These are phyloP conservation scores for Pterulicium gracile DNA, from an alignment of 1,284 basidiomycete genomes.

Conservation along the genomic window DNA sequence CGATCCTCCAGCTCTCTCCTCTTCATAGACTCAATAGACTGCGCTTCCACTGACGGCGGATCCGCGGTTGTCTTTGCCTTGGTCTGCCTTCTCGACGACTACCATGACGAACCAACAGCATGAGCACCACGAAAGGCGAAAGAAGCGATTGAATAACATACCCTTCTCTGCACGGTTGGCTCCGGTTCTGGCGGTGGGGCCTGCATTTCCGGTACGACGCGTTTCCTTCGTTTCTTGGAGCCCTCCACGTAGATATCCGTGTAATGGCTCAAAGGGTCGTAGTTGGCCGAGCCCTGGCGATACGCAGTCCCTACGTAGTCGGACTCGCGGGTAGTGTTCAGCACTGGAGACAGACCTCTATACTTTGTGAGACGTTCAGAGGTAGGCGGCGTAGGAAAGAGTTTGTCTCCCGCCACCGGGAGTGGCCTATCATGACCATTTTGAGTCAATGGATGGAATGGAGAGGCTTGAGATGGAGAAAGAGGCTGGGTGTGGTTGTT, in stretches of 20 bases:
- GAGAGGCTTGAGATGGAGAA: not conserved
- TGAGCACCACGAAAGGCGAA: not conserved
- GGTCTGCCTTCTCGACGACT: conserved; percentile 16
- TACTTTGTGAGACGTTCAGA: not conserved
- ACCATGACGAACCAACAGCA: not conserved
- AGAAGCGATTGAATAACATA: conserved; percentile 1
- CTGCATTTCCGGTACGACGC: not conserved
- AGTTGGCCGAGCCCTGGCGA: not conserved
- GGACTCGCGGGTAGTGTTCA: not conserved
- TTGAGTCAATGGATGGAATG: too few relatives aligned
- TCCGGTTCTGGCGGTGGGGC: conserved; percentile 1
- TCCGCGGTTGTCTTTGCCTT: conserved; percentile 25
- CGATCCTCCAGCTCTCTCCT: conserved; percentile 32
- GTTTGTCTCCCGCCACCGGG: not conserved
- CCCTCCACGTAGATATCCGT: conserved; percentile 1
- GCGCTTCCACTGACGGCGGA: conserved; percentile 23
- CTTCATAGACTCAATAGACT: conserved; percentile 20
- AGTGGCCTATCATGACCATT: not conserved
- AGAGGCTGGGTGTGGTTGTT: not conserved
- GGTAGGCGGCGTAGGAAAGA: not conserved
- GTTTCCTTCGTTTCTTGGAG: conserved; percentile 1
- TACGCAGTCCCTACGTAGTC: not conserved
- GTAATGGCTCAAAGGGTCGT: not conserved
- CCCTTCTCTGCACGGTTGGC: not conserved
- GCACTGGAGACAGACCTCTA: not conserved